These are phyloP conservation scores for Bimuria novae-zelandiae DNA, from an alignment of 2,329 filamentous ascomycete genomes.

Conservation along the genomic window DNA sequence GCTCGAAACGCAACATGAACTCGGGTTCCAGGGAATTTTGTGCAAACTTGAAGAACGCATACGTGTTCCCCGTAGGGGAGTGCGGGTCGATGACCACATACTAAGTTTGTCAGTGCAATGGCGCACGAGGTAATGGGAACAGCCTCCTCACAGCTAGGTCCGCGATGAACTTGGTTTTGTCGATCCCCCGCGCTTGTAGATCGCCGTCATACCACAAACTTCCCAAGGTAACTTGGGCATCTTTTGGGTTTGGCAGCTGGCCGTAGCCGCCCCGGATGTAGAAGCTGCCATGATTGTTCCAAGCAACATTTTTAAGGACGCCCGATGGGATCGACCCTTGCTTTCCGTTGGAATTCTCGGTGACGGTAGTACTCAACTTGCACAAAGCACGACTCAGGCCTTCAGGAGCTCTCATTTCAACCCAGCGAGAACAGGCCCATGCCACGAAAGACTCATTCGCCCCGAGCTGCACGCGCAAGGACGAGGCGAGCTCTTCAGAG, in stretches of 20 bases:
- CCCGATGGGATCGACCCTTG: conserved; percentile 18
- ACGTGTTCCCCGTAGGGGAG: conserved; percentile 23
- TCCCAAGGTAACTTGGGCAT: too few species aligned
- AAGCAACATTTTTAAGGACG: conserved; percentile 18
- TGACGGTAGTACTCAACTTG: conserved; percentile 6
- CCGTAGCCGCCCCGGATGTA: too few species aligned
- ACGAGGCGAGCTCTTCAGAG: conserved; percentile 2
- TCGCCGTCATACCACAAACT: too few species aligned
- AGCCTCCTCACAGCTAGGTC: conserved; percentile 30
- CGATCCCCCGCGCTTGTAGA: too few species aligned
- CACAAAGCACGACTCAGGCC: background rate
- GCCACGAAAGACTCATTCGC: conserved; percentile 26
- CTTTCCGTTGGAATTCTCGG: conserved; percentile 4
- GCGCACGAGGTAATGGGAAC: background rate
- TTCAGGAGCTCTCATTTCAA: conserved; percentile 18
- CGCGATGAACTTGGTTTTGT: too few species aligned
- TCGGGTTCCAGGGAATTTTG: conserved; percentile 12
- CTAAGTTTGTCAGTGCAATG: conserved; percentile 16
- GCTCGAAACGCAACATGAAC: conserved; percentile 25
- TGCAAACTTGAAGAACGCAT: conserved; percentile 34
- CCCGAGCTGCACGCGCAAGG: conserved; percentile 34
- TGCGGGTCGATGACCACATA: conserved; percentile 29
- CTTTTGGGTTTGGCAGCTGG: too few species aligned
- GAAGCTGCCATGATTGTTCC: conserved; percentile 29
- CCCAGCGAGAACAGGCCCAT: conserved; percentile 28